A percentile compares a stretch with the other conserved stretches of the same genome.
These are phyloP conservation scores for Boletus bicolor DNA, from an alignment of 768 basidiomycete genomes.

Conservation along the genomic window DNA sequence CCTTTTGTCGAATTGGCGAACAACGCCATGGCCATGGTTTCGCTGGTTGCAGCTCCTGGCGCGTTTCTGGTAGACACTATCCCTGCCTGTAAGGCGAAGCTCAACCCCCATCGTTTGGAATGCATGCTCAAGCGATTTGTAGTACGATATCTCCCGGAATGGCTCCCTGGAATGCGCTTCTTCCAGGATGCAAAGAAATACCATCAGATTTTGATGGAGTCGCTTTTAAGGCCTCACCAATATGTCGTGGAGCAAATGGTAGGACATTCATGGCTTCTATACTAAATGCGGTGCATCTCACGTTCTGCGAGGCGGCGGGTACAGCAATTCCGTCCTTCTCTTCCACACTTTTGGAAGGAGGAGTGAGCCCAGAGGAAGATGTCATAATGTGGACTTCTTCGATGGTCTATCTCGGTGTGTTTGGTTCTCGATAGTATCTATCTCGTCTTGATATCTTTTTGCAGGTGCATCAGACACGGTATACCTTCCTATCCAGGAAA, in stretches of 20 bases:
- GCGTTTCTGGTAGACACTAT: constrained; percentile 22
- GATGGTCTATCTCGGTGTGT: constrained; percentile 10
- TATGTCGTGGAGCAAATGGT: constrained; percentile 50
- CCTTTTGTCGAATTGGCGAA: constrained; percentile 33
- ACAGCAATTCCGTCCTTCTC: constrained; percentile 21
- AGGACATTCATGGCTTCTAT: not conserved
- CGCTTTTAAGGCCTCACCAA: constrained; percentile 43
- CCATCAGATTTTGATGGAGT: constrained; percentile 28
- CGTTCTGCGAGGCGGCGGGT: constrained; percentile 11
- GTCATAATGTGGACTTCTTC: constrained; percentile 19
- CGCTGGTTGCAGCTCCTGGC: constrained; percentile 1
- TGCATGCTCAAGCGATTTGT: not conserved
- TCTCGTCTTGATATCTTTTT: not conserved
- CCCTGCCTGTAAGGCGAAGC: constrained; percentile 14
- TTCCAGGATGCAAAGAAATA: constrained; percentile 29
- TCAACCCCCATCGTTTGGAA: too few species aligned
- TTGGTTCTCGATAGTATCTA: fast-evolving
- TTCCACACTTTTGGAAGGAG: constrained; percentile 11
- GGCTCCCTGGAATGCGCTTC: constrained; percentile 37
- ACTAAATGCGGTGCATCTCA: not conserved
- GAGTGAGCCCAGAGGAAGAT: constrained; percentile 14
- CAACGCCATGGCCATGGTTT: constrained; percentile 19
- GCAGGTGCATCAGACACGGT: constrained; percentile 46
- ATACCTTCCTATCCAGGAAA: constrained; percentile 31
- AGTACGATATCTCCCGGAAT: constrained; percentile 33